Conservation (phyloP, 192 early-diverging fungal genomes). For the Gryganskiella cystojenkinii region DNA sequence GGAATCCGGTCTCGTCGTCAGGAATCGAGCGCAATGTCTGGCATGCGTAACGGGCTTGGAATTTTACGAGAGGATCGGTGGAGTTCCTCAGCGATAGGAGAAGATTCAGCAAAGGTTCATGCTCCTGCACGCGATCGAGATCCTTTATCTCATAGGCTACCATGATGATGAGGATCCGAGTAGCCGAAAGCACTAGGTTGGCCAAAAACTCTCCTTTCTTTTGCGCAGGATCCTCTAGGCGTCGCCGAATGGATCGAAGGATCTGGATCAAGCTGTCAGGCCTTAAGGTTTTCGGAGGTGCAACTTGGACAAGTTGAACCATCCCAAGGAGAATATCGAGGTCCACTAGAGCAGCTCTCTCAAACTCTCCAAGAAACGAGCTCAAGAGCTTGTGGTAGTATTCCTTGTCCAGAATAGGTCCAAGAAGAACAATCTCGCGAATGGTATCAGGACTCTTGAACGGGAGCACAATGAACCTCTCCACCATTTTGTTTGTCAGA, state of each 20-base stretch:
- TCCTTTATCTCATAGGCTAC: slow-evolving; percentile 6
- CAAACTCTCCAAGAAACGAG: background rate
- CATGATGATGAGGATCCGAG: slow-evolving; percentile 12
- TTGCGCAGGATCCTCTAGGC: slow-evolving; percentile 1
- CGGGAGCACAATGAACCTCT: background rate
- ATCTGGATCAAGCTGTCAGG: slow-evolving; percentile 14
- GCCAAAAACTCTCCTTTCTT: background rate
- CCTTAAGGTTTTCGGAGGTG: background rate
- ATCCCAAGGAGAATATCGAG: background rate
- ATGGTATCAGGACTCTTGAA: background rate
- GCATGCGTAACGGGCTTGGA: background rate
- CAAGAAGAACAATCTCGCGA: background rate
- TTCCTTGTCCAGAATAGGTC: background rate
- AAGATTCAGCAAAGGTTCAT: background rate
- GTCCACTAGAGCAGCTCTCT: background rate
- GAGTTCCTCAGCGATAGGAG: background rate
- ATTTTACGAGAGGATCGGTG: background rate
- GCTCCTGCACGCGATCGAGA: background rate
- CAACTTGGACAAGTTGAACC: background rate
- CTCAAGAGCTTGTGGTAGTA: background rate
- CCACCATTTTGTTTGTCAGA: background rate
- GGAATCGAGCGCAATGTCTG: no score
- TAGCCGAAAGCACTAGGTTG: background rate
- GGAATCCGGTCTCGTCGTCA: background rate
- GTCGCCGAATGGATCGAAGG: background rate